A percentile compares a stretch with the other conserved stretches of the same genome.
These are phyloP conservation scores for Amphicarpaea edgeworthii DNA, from an alignment of 306 rosid species.

Conservation along the genomic window DNA sequence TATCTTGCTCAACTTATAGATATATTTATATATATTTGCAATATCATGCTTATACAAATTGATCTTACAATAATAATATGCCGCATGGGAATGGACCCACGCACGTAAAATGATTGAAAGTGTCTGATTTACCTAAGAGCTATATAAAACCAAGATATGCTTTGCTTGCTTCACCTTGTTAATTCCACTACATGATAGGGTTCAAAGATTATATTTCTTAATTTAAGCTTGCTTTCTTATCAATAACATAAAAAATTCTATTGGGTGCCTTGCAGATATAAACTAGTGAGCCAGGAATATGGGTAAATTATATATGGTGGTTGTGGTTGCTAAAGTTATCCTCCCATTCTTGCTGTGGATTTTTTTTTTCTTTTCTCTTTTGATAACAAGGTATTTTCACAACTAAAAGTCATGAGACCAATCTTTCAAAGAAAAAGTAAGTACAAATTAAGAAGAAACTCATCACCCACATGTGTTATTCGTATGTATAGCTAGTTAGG, in stretches of 20 bases:
- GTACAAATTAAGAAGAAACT: too few species aligned
- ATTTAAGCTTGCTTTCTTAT: conserved; percentile 22
- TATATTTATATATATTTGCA: background rate
- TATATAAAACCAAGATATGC: conserved; percentile 13
- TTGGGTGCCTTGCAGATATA: conserved; percentile 19
- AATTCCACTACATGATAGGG: conserved; percentile 29
- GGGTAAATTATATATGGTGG: background rate
- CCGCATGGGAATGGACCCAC: conserved; percentile 49
- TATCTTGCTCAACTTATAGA: background rate
- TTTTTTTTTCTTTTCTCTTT: too few species aligned
- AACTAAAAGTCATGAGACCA: too few species aligned
- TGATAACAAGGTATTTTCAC: too few species aligned
- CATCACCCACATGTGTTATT: too few species aligned
- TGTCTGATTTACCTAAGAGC: conserved; percentile 24
- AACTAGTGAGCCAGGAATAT: background rate
- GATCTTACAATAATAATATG: background rate
- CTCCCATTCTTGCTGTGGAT: background rate
- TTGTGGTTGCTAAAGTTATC: conserved; percentile 10
- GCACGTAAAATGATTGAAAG: background rate
- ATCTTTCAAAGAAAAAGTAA: too few species aligned
- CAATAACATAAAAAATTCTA: background rate
- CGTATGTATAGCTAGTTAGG: too few species aligned
- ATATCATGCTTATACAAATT: conserved; percentile 1
- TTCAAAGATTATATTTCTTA: conserved; percentile 35
- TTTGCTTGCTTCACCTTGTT: conserved; percentile 43